phyloP scores from a whole-genome alignment of 2,329 filamentous ascomycete species.

The Aspergillus alliaceus region DNA sequence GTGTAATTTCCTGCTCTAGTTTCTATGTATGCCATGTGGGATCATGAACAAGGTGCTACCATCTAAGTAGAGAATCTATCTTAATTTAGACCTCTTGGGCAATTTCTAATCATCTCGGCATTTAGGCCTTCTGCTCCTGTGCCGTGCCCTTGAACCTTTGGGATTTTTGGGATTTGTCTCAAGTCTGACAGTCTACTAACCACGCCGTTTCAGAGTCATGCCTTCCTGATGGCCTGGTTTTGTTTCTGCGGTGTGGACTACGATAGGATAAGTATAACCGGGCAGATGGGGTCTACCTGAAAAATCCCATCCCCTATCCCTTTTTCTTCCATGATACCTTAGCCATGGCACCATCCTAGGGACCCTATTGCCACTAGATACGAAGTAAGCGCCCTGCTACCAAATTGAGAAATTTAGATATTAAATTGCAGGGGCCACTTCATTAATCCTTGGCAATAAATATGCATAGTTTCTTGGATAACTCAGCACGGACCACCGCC shows the following conservation, averaged over 20 bases:
- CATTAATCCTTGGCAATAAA: constrained; percentile 3
- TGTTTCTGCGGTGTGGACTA: background rate
- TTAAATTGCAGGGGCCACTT: constrained; percentile 6
- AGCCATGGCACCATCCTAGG: background rate
- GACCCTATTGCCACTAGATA: background rate
- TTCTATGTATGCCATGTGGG: background rate
- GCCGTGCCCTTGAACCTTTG: background rate
- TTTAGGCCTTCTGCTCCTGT: background rate
- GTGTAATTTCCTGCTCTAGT: background rate
- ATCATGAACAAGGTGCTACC: background rate
- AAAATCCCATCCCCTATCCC: background rate
- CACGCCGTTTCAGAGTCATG: background rate
- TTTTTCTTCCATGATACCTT: background rate
- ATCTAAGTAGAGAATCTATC: background rate
- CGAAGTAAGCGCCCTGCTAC: background rate
- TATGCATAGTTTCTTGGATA: background rate
- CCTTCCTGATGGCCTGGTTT: background rate
- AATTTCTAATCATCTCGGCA: background rate
- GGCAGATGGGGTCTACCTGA: background rate
- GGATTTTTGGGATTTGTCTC: background rate
- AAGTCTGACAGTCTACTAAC: background rate
- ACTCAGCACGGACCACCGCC: background rate
- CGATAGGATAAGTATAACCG: background rate
- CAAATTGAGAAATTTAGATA: background rate
- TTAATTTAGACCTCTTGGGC: background rate